phyloP scores from a whole-genome alignment of 345 rosid genomes.

The Reutealis trisperma region DNA sequence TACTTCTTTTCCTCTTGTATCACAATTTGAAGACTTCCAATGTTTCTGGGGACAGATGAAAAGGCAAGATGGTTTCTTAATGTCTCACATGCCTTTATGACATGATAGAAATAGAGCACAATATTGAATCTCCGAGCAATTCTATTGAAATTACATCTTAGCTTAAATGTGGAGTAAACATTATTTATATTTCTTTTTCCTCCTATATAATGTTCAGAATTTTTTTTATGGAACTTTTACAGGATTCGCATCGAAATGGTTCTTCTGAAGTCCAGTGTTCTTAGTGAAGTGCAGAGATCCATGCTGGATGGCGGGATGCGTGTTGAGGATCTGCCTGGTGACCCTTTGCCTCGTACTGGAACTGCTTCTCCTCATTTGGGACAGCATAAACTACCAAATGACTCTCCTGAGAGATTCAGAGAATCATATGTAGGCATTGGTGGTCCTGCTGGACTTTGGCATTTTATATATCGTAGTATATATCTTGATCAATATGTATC shows the following conservation, averaged over 20 bases:
- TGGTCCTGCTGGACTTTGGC: constrained; percentile 97
- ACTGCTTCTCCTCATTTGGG: constrained; percentile 47
- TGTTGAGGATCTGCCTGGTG: constrained; percentile 81
- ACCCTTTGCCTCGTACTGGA: constrained; percentile 53
- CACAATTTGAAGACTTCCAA: background rate
- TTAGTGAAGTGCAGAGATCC: constrained; percentile 86
- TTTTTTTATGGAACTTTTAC: constrained; percentile 25
- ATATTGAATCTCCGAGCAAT: background rate
- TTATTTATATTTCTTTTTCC: constrained; percentile 4
- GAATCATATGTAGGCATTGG: constrained; percentile 71
- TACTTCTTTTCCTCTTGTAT: background rate
- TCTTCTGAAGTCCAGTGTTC: constrained; percentile 84
- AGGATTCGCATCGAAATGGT: constrained; percentile 81
- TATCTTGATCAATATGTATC: constrained; percentile 91
- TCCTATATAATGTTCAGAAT: constrained; percentile 5
- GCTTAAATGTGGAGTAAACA: background rate
- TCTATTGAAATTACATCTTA: background rate
- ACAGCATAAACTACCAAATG: constrained; percentile 41
- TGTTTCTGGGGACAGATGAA: background rate
- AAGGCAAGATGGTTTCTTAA: background rate
- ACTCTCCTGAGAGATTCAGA: constrained; percentile 49
- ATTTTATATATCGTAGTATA: constrained; percentile 94
- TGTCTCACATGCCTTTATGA: background rate
- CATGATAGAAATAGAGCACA: background rate
- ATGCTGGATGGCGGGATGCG: constrained; percentile 90